Evolutionary conservation across 805 yeast genomes (phyloP).

Genomic region (Metschnikowia vanudenii): DNA sequence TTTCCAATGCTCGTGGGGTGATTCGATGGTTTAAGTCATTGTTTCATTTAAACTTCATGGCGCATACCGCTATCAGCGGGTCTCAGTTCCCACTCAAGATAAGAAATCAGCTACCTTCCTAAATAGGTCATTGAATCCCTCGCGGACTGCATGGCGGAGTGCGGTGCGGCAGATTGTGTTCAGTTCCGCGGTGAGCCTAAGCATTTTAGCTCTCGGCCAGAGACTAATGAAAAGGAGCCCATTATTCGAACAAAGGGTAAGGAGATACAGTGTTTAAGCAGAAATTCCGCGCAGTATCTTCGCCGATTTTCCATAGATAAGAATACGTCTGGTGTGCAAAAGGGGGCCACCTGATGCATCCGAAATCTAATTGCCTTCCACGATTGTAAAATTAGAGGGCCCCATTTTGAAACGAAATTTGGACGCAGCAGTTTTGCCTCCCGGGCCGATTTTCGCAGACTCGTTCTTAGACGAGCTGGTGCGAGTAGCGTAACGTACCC

Average conservation of each 20-base stretch:
- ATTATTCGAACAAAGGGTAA: too few relatives aligned
- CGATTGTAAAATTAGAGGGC: conserved; percentile 13
- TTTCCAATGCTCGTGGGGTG: background rate
- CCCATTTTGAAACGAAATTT: conserved; percentile 19
- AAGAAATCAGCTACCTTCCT: conserved; percentile 12
- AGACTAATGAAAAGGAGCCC: too few relatives aligned
- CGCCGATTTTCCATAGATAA: too few relatives aligned
- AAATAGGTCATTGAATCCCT: conserved; percentile 14
- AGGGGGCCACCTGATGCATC: too few relatives aligned
- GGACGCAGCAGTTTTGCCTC: conserved; percentile 2
- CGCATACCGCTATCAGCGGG: conserved; percentile 3
- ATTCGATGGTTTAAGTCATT: conserved; percentile 1
- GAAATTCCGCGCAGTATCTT: too few relatives aligned
- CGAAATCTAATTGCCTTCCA: background rate
- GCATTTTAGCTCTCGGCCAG: too few relatives aligned
- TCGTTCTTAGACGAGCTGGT: conserved; percentile 4
- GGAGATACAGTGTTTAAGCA: too few relatives aligned
- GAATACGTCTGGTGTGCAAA: too few relatives aligned
- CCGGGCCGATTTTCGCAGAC: background rate
- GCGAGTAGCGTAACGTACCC: conserved; percentile 61
- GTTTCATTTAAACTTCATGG: background rate
- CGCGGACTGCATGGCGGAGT: conserved; percentile 4
- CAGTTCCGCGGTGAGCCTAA: too few relatives aligned
- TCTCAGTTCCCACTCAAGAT: conserved; percentile 9
- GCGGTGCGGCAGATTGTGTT: background rate